Base-by-base conservation (phyloP, 2,329 filamentous ascomycete genomes). In the Colletotrichum australisinense region DNA sequence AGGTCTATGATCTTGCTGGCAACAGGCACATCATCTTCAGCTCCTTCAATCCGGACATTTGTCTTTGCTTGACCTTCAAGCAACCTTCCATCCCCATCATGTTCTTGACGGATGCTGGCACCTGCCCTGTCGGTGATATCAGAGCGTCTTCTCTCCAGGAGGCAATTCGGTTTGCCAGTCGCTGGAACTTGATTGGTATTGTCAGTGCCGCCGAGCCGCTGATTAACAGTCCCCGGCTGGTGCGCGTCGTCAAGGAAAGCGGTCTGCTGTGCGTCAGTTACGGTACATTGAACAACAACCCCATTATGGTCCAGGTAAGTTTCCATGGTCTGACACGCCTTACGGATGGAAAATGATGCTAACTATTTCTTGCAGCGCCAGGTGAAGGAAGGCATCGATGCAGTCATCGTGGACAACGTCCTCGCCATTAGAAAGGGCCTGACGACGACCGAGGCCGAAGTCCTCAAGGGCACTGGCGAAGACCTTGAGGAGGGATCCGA, bases 11-110 rank as follows among this genome's bases (percentile, higher is more conserved):
- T 77, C 85, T 95, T 67, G 93, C 93, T 30, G 90, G 91, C 72
- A 90, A 92, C 72, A 90, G 97, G n/a, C 95, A 98, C 84, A 93
- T 99, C 82, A 95, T 99, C 76, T 98, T 99, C 84, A 97, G 94
- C 76, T 97, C 94, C 63, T 99, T 99, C 86, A 98, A 98, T 83
- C 97, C 97, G 0, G 97, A 99, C 79, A 95, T 99, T 58, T 99
- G 97, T 81, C 89, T 99, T 16, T 91, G 98, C 76, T 87, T 98
- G 53, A 97, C 93, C 68, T 98, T 98, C 88, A 99, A 99, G 86
- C 97, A 99, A 85, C 96, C 96, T 1, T 97, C 94, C 57, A 98
- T 98, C 69, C 97, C 97, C 0, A 95, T 99, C 73, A 86, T 99
- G 75, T 99, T 99, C 85, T 88, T 99, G 53, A 97, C 93, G 0